Evolutionary conservation across 768 basidiomycete genomes (phyloP), one percentile per base, ranked within the genome.

Genomic region (Cystofilobasidium ferigula): DNA sequence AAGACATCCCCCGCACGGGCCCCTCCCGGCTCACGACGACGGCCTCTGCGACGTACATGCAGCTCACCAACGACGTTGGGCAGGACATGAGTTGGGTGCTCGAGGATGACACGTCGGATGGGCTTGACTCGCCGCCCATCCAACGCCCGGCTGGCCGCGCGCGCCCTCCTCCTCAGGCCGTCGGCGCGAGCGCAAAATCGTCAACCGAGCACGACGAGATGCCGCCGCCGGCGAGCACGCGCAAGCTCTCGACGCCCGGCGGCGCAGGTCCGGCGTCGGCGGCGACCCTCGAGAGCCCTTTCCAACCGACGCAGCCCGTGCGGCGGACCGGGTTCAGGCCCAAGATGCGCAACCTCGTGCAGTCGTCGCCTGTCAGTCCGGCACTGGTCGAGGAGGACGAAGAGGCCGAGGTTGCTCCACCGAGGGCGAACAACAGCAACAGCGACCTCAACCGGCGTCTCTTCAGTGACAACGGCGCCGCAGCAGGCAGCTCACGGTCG

Each of bases 251-350:
- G n/a, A 57, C 56, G n/a, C 53, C 60, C 9, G 38, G 2, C 30
- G 2, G 28, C 3, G 18, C 51, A 4, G 51, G 18, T 18, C 8
- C 8, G 18, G 30, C 26, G 3, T 8, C 5, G 4, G 28, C n/a
- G 12, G 8, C 45, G 13, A 24, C 54, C 20, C 30, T 61, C 22
- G 65, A 59, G 12, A 53, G 58, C n/a, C 65, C 65, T 1, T 67
- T 61, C 32, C 53, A 18, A 4, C 42, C 51, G 5, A 67, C 65
- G 13, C 65, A 67, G 22, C 60, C 65, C 18, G 34, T 67, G 10
- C 65, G 65, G 2, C 48, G 65, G 24, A 32, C 30, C 12, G 65
- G 60, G 4, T 38, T 45, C 4, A 51, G 65, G 6, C 59, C 65
- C 0, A 61, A 56, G 28, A 28, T 60, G 5, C 4, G 28, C 7